Conservation (phyloP, 305 asterid genomes). For the Stenogyne calaminthoides region DNA sequence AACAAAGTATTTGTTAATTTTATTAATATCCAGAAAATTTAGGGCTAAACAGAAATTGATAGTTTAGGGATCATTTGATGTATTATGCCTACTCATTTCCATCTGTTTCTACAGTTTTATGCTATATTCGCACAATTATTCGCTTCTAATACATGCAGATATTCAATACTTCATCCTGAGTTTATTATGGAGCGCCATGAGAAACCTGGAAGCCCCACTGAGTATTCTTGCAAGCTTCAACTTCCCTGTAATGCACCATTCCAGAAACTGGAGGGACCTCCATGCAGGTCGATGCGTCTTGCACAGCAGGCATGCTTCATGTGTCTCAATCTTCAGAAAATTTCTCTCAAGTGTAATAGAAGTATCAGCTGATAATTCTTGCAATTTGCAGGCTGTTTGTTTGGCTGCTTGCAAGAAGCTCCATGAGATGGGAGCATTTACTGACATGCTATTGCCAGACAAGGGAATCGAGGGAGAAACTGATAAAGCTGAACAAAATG, state of each 20-base stretch:
- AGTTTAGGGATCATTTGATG: too few relatives aligned
- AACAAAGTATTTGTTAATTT: too few relatives aligned
- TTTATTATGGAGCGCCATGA: conserved; percentile 94
- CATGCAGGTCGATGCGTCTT: conserved; percentile 92
- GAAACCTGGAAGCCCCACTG: conserved; percentile 69
- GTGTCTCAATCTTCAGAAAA: conserved; percentile 14
- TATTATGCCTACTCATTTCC: too few relatives aligned
- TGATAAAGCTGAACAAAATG: conserved; percentile 82
- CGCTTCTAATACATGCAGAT: conserved; percentile 48
- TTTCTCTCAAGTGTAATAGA: conserved; percentile 23
- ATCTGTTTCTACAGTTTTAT: conserved; percentile 13
- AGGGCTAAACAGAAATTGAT: too few relatives aligned
- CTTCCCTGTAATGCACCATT: conserved; percentile 99
- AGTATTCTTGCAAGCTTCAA: conserved; percentile 97
- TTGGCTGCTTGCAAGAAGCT: conserved; percentile 99
- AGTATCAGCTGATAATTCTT: conserved; percentile 29
- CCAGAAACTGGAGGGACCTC: conserved; percentile 94
- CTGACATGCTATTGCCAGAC: conserved; percentile 99
- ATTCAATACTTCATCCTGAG: conserved; percentile 97
- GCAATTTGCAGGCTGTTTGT: conserved; percentile 81
- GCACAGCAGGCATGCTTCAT: conserved; percentile 88
- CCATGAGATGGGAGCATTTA: conserved; percentile 99
- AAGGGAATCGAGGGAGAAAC: conserved; percentile 79
- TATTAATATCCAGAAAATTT: too few relatives aligned
- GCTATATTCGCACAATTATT: conserved; percentile 20